Evolutionary conservation across 768 basidiomycete genomes (phyloP), one percentile per base, ranked within the genome.

Genomic region (Xerocomellus amylosporus): DNA sequence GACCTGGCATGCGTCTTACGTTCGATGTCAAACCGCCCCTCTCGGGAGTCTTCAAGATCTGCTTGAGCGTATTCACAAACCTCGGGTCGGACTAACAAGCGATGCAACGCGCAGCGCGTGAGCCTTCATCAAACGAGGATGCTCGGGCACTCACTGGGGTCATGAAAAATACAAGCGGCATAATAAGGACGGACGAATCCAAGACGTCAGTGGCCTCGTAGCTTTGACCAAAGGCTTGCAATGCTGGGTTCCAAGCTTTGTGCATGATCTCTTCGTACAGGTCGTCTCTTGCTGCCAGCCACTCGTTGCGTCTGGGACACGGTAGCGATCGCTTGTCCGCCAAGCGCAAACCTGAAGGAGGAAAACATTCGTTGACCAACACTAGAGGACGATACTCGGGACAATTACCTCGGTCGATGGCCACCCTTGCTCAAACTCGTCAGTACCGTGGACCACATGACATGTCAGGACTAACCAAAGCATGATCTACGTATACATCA

Each of bases 321-420:
- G 96, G 96, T 4, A 99, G 77, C 1, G 91, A 93, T 17, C 96
- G 85, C 72, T 99, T 99, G 34, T 98, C 95, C 3, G 94, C 92
- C 22, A 99, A 79, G 10, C 96, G 89, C 6, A 98, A 77, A 6
- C 88, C 85, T 86, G 41, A n/a, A 30, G 14, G 17, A 53, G 10
- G 24, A 52, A 43, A 12, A 34, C 4, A 12, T 20, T 1, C 12
- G 0, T 24, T 26, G 4, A 26, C 19, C 20, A 39, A 19, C 30
- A 15, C 15, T 36, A 46, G 44, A 37, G 20, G 10, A 40, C 12
- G 20, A 15, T 13, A 22, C 40, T 22, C 4, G 8, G 22, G 22
- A 42, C 4, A 51, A 49, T 24, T 59, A 77, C 94, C 95, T 76
- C 96, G 79, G 63, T 98, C 95, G 51, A 98, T 84, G 0, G 95